Percentiles rank a stretch among this genome's conserved stretches.
These are phyloP conservation scores for Neonectria faginata DNA, from an alignment of 2,329 filamentous ascomycete genomes.

Conservation along the genomic window DNA sequence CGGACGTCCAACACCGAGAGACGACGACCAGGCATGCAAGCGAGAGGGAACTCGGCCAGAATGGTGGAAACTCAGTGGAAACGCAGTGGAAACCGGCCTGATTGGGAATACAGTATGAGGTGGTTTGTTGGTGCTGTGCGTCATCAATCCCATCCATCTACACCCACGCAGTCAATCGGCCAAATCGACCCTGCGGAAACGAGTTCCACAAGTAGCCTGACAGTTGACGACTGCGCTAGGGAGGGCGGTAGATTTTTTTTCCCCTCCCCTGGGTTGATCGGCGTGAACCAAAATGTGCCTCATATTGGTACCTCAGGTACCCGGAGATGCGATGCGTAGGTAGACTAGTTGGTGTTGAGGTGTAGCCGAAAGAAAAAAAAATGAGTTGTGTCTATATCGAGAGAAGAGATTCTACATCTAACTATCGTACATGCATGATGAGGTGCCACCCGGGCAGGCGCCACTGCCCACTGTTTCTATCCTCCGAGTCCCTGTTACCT, in stretches of 20 bases:
- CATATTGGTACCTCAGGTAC: neutral
- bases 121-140: conserved; percentile 17
- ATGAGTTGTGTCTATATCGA: conserved; percentile 29
- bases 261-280: neutral
- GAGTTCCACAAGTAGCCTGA: conserved; percentile 21
- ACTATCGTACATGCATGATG: conserved; percentile 3
- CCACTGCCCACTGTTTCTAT: conserved; percentile 10
- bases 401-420: conserved; percentile 42
- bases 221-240: neutral
- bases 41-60: neutral
- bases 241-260: neutral
- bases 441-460: conserved; percentile 7
- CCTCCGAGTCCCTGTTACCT: neutral
- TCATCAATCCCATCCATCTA: conserved; percentile 11
- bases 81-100: neutral
- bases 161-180: neutral
- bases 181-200: conserved; percentile 8
- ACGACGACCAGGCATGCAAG: conserved; percentile 14
- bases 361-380: conserved; percentile 1
- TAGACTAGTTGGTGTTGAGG: neutral
- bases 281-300: neutral
- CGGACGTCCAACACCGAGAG: conserved; percentile 23
- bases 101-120: neutral
- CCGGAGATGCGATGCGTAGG: neutral
- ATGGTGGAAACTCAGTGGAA: neutral